A percentile compares a stretch with the other conserved stretches of the same genome.
Conservation (phyloP, 352 stramenopile species). For the Globisporangium acanthophoron region DNA sequence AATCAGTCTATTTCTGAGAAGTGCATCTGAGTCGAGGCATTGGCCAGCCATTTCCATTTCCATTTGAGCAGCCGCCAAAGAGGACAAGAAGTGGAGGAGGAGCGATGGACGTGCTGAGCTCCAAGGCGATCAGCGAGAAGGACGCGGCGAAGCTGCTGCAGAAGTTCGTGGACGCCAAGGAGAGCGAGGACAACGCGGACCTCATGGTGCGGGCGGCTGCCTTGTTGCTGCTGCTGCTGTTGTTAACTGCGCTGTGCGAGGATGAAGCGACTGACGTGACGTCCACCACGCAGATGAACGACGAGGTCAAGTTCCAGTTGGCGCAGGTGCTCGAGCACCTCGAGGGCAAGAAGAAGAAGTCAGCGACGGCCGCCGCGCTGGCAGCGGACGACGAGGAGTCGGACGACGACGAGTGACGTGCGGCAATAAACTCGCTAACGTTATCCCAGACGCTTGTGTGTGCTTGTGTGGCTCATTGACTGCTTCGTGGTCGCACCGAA, state of each 20-base stretch:
- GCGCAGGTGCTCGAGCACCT: slow-evolving; percentile 68
- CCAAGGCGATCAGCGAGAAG: slow-evolving; percentile 55
- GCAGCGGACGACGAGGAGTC: neutral
- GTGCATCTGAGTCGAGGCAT: neutral
- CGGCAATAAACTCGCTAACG: neutral
- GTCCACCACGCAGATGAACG: slow-evolving; percentile 45
- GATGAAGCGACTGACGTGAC: too few species aligned
- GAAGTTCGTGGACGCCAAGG: slow-evolving; percentile 68
- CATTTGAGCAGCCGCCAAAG: neutral
- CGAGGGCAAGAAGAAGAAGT: slow-evolving; percentile 28
- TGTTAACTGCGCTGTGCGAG: neutral
- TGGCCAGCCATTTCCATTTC: neutral
- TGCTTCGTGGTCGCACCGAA: too few species aligned
- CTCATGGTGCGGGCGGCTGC: slow-evolving; percentile 41
- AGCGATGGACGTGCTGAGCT: slow-evolving; percentile 64
- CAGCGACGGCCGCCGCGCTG: neutral
- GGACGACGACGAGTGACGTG: slow-evolving; percentile 8
- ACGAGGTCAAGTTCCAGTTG: slow-evolving; percentile 74
- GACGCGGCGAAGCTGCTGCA: slow-evolving; percentile 66
- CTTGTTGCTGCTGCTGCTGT: neutral
- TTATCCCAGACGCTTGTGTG: neutral
- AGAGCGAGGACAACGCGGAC: slow-evolving; percentile 56
- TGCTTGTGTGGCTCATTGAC: too few species aligned
- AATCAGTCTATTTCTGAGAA: neutral
- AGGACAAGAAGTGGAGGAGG: neutral